phyloP scores from a whole-genome alignment of 148 eudicot genomes.

The Fagopyrum homotropicum region DNA sequence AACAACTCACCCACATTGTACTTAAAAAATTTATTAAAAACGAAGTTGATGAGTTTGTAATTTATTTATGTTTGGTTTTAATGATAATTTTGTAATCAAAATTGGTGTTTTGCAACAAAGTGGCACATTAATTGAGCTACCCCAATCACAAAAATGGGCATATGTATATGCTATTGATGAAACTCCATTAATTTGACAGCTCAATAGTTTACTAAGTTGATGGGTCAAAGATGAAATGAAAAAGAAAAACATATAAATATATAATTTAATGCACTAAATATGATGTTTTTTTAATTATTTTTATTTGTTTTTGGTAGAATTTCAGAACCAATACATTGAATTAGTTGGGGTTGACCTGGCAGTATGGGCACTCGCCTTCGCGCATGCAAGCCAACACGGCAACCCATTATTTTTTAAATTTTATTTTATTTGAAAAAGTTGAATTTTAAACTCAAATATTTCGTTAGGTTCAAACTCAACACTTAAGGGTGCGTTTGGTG shows the following conservation, averaged over 20 bases:
- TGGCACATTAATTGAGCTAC: background rate
- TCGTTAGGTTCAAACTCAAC: too few species aligned
- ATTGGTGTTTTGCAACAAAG: background rate
- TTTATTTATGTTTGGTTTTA: background rate
- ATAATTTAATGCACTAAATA: background rate
- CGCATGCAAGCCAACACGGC: slow-evolving; percentile 6
- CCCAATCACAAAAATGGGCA: slow-evolving; percentile 6
- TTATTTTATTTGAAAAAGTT: background rate
- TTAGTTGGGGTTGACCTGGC: slow-evolving; percentile 13
- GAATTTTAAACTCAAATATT: too few species aligned
- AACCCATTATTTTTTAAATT: background rate
- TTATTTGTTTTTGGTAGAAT: slow-evolving; percentile 5
- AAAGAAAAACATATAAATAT: background rate
- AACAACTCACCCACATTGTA: too few species aligned
- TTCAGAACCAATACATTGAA: slow-evolving; percentile 10
- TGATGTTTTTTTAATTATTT: background rate
- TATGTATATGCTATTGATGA: background rate
- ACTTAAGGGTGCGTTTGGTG: too few species aligned
- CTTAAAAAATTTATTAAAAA: too few species aligned
- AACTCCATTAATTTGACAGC: slow-evolving; percentile 10
- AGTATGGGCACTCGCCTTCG: slow-evolving; percentile 7
- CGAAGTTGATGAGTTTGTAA: too few species aligned
- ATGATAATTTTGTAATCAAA: background rate
- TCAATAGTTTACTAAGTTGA: background rate
- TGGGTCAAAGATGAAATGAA: background rate